A percentile compares a stretch with the other conserved stretches of the same genome.
These are phyloP conservation scores for Hyphopichia pseudoburtonii DNA, from an alignment of 1,139 yeast genomes.

Conservation along the genomic window DNA sequence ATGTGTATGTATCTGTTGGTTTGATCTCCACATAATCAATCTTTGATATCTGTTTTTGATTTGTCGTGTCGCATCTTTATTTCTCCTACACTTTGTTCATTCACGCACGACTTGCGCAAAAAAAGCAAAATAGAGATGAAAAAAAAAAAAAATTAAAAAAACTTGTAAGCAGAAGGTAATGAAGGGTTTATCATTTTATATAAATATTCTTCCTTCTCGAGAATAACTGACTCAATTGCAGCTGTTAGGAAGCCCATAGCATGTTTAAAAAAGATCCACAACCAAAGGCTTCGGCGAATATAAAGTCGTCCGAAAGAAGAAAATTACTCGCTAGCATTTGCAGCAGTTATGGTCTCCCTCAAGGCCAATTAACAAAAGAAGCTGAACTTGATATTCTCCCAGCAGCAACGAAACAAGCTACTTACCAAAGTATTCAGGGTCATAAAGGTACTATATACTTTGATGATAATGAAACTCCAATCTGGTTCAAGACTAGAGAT, in stretches of 20 bases:
- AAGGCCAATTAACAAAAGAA: conserved; percentile 43
- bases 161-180: background rate
- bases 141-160: background rate
- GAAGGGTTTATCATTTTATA: background rate
- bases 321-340: conserved; percentile 53
- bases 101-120: no score
- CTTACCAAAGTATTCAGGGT: conserved; percentile 56
- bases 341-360: conserved; percentile 44
- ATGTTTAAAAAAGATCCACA: conserved; percentile 70
- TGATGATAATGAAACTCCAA: conserved; percentile 63
- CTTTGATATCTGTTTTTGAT: background rate
- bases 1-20: background rate
- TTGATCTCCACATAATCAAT: background rate
- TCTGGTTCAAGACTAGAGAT: conserved; percentile 68
- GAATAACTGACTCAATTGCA: no score
- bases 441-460: conserved; percentile 63
- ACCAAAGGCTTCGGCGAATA: conserved; percentile 71
- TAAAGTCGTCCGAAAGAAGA: conserved; percentile 81
- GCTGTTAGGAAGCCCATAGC: conserved; percentile 1
- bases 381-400: conserved; percentile 57
- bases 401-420: conserved; percentile 60
- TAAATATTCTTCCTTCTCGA: no score
- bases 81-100: no score
- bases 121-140: background rate
- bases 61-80: no score